These are phyloP conservation scores for Fonsecaea pedrosoi DNA, from an alignment of 2,329 filamentous ascomycete genomes.

Conservation along the genomic window DNA sequence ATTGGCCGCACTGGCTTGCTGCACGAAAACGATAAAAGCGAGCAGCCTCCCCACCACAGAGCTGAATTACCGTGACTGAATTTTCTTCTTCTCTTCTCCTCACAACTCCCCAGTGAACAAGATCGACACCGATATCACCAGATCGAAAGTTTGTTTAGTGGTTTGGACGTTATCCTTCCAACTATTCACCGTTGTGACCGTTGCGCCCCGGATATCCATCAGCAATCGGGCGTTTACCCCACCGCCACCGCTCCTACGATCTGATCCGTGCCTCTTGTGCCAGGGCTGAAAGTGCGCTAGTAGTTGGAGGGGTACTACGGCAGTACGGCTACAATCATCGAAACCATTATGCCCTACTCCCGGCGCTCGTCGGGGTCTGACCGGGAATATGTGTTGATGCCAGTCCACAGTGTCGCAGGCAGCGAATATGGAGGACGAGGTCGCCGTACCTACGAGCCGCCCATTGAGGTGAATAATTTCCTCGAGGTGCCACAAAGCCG, in stretches of 20 bases:
- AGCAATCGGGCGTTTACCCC: slow-evolving; percentile 24
- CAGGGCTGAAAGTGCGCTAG: slow-evolving; percentile 25
- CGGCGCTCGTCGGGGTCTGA: slow-evolving; percentile 31
- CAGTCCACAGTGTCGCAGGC: slow-evolving; percentile 28
- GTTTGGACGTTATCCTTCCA: background rate
- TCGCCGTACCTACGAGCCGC: slow-evolving; percentile 18
- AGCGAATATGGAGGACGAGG: slow-evolving; percentile 33
- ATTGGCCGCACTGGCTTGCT: slow-evolving; percentile 17
- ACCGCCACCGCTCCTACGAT: slow-evolving; percentile 22
- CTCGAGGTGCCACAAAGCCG: slow-evolving; percentile 35
- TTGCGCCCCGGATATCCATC: slow-evolving; percentile 1
- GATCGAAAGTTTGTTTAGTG: slow-evolving; percentile 1
- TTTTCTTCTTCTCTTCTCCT: slow-evolving; percentile 14
- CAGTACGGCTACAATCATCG: background rate
- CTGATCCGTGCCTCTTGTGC: slow-evolving; percentile 4
- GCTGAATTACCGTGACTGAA: slow-evolving; percentile 22
- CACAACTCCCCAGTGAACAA: background rate
- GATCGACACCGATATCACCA: background rate
- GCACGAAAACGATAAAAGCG: slow-evolving; percentile 32
- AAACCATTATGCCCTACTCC: slow-evolving; percentile 25
- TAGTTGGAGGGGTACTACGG: slow-evolving; percentile 18
- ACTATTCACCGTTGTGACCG: slow-evolving; percentile 9
- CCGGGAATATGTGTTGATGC: slow-evolving; percentile 36
- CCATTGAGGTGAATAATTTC: slow-evolving; percentile 36
- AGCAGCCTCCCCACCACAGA: slow-evolving; percentile 25